phyloP scores from a whole-genome alignment of 495 filamentous ascomycete genomes.

The Choiromyces venosus region DNA sequence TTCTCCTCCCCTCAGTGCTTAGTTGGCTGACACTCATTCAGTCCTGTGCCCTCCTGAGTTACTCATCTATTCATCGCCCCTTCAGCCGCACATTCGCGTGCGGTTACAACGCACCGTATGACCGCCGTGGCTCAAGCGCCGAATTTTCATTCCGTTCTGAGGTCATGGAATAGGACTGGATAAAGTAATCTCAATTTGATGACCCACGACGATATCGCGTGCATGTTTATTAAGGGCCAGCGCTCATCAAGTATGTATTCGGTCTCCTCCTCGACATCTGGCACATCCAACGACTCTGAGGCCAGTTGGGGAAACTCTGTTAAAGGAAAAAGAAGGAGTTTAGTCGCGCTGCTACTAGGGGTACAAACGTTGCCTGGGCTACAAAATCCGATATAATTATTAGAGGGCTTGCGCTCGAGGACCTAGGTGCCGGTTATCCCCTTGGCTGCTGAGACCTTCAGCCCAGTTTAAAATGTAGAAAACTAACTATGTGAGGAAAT shows the following conservation, averaged over 20 bases:
- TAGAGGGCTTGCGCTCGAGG: too few species aligned
- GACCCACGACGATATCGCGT: constrained; percentile 77
- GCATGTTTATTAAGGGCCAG: constrained; percentile 80
- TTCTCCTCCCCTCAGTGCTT: neutral
- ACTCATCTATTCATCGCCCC: neutral
- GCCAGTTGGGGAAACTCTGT: constrained; percentile 44
- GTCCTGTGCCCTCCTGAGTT: neutral
- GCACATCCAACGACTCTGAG: constrained; percentile 56
- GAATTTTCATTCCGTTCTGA: constrained; percentile 70
- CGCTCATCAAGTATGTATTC: constrained; percentile 86
- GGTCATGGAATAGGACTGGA: constrained; percentile 54
- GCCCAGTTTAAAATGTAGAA: neutral
- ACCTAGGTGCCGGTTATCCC: neutral
- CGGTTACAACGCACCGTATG: constrained; percentile 53
- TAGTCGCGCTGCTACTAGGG: constrained; percentile 61
- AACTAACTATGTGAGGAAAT: neutral
- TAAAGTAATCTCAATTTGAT: constrained; percentile 59
- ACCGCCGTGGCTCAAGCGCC: constrained; percentile 94
- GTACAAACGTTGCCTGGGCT: constrained; percentile 53
- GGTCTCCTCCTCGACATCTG: constrained; percentile 62
- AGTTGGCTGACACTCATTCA: neutral
- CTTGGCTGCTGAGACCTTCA: neutral
- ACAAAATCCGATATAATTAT: constrained; percentile 12
- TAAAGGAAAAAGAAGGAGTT: constrained; percentile 50
- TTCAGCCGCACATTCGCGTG: constrained; percentile 12